Conservation (phyloP, 768 basidiomycete genomes). For the Dioszegia crocea region DNA sequence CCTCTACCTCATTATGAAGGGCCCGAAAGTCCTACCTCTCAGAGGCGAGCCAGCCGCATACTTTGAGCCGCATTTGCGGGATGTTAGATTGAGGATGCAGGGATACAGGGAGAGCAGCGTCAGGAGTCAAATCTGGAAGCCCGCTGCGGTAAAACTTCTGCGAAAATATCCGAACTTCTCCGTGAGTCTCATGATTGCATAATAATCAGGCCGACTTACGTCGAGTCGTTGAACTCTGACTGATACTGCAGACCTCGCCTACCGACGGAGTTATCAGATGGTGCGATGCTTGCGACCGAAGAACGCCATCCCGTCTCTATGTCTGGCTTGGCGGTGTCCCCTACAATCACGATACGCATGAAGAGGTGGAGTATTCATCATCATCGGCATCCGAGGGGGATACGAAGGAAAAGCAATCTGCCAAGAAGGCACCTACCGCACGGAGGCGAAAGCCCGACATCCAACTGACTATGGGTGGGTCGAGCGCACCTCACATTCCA, state of each 20-base stretch:
- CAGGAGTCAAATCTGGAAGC: slow-evolving; percentile 77
- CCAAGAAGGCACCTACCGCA: not conserved
- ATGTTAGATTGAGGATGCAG: slow-evolving; percentile 53
- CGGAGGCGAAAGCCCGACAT: not conserved
- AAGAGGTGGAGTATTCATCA: slow-evolving; percentile 33
- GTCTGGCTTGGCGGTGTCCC: slow-evolving; percentile 63
- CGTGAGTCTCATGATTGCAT: too few species aligned
- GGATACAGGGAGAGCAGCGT: slow-evolving; percentile 72
- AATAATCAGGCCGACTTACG: too few species aligned
- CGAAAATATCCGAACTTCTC: slow-evolving; percentile 66
- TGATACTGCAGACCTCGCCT: slow-evolving; percentile 20
- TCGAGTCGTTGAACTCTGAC: too few species aligned
- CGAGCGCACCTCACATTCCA: too few species aligned
- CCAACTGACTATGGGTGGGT: slow-evolving; percentile 29
- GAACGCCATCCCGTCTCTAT: slow-evolving; percentile 53
- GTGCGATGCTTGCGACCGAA: slow-evolving; percentile 79
- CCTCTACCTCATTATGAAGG: slow-evolving; percentile 67
- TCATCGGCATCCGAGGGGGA: slow-evolving; percentile 55
- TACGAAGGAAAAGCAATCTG: slow-evolving; percentile 10
- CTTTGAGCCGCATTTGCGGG: slow-evolving; percentile 32
- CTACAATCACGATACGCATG: slow-evolving; percentile 70
- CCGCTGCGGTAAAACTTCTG: slow-evolving; percentile 63
- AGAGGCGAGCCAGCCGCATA: slow-evolving; percentile 26
- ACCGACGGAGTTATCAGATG: slow-evolving; percentile 60
- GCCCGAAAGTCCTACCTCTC: slow-evolving; percentile 29